Percentiles rank a stretch among this genome's conserved stretches.
These are phyloP conservation scores for Xylaria hypoxylon DNA, from an alignment of 2,329 filamentous ascomycete genomes.

Conservation along the genomic window DNA sequence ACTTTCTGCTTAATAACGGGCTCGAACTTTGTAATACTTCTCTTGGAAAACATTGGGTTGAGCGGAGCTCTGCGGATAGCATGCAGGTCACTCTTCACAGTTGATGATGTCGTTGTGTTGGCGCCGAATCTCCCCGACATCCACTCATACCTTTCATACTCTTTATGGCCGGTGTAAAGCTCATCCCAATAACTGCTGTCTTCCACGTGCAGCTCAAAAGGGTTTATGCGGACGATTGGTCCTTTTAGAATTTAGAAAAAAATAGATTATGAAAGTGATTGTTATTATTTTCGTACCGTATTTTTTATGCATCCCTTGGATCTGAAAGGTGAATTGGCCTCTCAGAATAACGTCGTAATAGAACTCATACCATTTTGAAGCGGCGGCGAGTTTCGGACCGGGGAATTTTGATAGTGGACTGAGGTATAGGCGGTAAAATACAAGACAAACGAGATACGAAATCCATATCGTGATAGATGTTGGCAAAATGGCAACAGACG, in stretches of 20 bases:
- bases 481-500: constrained; percentile 8
- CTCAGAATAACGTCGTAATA: constrained; percentile 9
- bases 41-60: constrained; percentile 27
- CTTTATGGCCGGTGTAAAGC: constrained; percentile 27
- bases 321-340: constrained; percentile 18
- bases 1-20: constrained; percentile 28
- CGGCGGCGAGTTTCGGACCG: constrained; percentile 13
- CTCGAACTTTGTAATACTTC: constrained; percentile 29
- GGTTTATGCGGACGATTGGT: constrained; percentile 29
- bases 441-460: constrained; percentile 3
- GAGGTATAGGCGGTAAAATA: constrained; percentile 15
- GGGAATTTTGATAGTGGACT: constrained; percentile 13
- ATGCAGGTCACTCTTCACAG: constrained; percentile 23
- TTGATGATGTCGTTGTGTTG: constrained; percentile 27
- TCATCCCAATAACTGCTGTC: constrained; percentile 27
- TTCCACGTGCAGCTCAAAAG: constrained; percentile 23
- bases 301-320: constrained; percentile 22
- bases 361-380: constrained; percentile 22
- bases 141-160: constrained; percentile 30
- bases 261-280: not conserved
- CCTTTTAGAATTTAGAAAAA: constrained; percentile 5
- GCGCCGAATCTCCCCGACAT: constrained; percentile 30
- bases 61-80: constrained; percentile 29
- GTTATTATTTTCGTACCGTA: constrained; percentile 17
- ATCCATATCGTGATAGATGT: constrained; percentile 3